phyloP scores from a whole-genome alignment of 2,329 filamentous ascomycete species.

The Penicillium sp. region DNA sequence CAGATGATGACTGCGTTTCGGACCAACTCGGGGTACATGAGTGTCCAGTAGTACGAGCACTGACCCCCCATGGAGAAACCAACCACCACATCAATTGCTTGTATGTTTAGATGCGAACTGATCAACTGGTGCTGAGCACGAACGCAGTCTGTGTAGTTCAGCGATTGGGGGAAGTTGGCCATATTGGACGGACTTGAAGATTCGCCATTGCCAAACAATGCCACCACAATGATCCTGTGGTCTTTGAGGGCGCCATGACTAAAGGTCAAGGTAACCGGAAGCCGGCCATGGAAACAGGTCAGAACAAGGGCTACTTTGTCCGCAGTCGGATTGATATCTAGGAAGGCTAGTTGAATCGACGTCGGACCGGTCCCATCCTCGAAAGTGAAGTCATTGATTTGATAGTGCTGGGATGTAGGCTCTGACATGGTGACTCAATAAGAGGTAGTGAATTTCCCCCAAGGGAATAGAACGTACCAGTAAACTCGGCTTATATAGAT shows the following conservation, averaged over 20 bases:
- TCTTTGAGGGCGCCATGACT: conserved; percentile 41
- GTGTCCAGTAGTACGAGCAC: conserved; percentile 49
- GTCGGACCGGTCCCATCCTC: neutral
- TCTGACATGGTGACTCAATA: neutral
- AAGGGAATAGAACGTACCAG: no score
- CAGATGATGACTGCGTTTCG: conserved; percentile 47
- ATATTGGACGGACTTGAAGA: conserved; percentile 51
- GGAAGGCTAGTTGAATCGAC: neutral
- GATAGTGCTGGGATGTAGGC: neutral
- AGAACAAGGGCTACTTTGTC: conserved; percentile 33
- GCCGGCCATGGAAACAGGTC: conserved; percentile 56
- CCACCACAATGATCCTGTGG: conserved; percentile 50
- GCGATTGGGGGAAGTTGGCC: conserved; percentile 36
- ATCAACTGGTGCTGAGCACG: conserved; percentile 45
- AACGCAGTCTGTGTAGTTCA: conserved; percentile 49
- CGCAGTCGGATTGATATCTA: neutral
- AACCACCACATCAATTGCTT: conserved; percentile 42
- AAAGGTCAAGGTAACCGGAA: conserved; percentile 53
- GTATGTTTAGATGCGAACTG: conserved; percentile 37
- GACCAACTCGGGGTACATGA: conserved; percentile 47
- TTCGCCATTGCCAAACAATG: conserved; percentile 52
- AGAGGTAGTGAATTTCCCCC: neutral
- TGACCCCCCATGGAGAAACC: conserved; percentile 56
- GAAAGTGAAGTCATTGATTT: neutral
- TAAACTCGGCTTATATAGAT: neutral